phyloP scores from a whole-genome alignment of 2,329 filamentous ascomycete species.

The Aquanectria penicillioides region DNA sequence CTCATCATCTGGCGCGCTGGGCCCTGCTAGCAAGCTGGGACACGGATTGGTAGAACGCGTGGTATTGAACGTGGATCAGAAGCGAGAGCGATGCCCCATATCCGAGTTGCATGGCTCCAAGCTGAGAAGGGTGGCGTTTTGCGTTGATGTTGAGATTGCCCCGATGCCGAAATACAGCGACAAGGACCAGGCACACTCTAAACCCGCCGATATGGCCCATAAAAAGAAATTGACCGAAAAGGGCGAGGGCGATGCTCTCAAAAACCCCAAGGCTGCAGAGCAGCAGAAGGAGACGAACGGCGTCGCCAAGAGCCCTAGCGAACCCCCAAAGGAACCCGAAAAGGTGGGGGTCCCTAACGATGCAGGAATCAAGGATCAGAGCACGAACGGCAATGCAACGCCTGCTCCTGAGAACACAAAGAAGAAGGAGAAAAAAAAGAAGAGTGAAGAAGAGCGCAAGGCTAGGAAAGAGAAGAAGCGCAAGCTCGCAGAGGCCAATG shows the following conservation, averaged over 20 bases:
- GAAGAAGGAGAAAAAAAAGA: conserved; percentile 97
- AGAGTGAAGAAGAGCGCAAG: conserved; percentile 91
- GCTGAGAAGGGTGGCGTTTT: conserved; percentile 89
- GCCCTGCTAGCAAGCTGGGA: conserved; percentile 42
- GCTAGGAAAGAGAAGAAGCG: conserved; percentile 91
- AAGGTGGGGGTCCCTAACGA: conserved; percentile 45
- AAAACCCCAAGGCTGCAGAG: conserved; percentile 69
- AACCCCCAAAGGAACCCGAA: conserved; percentile 52
- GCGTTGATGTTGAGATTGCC: conserved; percentile 96
- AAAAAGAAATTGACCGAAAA: conserved; percentile 75
- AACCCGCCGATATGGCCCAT: conserved; percentile 58
- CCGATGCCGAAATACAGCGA: conserved; percentile 83
- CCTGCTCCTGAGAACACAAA: conserved; percentile 57
- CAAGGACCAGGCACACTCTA: conserved; percentile 54
- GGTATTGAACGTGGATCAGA: conserved; percentile 85
- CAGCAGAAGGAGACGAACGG: conserved; percentile 55
- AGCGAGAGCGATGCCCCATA: conserved; percentile 82
- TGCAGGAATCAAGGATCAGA: conserved; percentile 40
- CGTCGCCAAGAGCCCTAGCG: conserved; percentile 53
- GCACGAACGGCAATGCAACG: conserved; percentile 33
- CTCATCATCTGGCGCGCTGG: conserved; percentile 62
- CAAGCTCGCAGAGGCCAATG: conserved; percentile 86
- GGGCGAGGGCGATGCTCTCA: conserved; percentile 79
- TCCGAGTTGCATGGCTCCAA: conserved; percentile 83
- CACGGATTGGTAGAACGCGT: conserved; percentile 82